phyloP scores from a whole-genome alignment of 2,329 filamentous ascomycete species.

The Raffaelea albimanens region DNA sequence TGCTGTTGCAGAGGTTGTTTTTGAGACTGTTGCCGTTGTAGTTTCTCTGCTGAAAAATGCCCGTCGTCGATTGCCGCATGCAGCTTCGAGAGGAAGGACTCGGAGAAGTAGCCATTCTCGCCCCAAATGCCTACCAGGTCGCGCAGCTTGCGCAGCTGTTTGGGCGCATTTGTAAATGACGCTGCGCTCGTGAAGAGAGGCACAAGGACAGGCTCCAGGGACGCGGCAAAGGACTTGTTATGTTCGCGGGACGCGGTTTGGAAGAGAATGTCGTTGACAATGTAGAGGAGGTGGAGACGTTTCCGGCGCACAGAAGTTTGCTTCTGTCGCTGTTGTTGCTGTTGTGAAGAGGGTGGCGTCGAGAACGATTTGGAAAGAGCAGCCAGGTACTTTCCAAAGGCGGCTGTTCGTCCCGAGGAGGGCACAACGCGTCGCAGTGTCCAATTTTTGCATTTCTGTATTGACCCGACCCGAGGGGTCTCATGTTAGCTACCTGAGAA shows the following conservation, averaged over 20 bases:
- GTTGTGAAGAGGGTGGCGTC: constrained; percentile 10
- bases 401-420: constrained; percentile 55
- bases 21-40: constrained; percentile 17
- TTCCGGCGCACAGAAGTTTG: constrained; percentile 46
- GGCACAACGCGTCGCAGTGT: constrained; percentile 62
- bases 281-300: constrained; percentile 66
- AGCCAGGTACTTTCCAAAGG: constrained; percentile 67
- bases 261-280: constrained; percentile 70
- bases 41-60: constrained; percentile 11
- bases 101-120: constrained; percentile 50
- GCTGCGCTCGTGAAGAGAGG: constrained; percentile 52
- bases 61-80: constrained; percentile 41
- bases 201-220: constrained; percentile 49
- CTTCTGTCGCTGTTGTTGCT: constrained; percentile 18
- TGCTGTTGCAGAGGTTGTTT: constrained; percentile 18
- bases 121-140: constrained; percentile 62
- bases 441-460: constrained; percentile 83
- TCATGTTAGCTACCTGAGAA: too few species aligned
- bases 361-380: constrained; percentile 54
- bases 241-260: constrained; percentile 48
- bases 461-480: too few species aligned
- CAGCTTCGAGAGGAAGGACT: constrained; percentile 46
- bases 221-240: constrained; percentile 40
- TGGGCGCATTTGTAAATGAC: constrained; percentile 50
- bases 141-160: constrained; percentile 55